Conservation (phyloP, 2,329 filamentous ascomycete genomes). For the Domatiomyces catenatus region DNA sequence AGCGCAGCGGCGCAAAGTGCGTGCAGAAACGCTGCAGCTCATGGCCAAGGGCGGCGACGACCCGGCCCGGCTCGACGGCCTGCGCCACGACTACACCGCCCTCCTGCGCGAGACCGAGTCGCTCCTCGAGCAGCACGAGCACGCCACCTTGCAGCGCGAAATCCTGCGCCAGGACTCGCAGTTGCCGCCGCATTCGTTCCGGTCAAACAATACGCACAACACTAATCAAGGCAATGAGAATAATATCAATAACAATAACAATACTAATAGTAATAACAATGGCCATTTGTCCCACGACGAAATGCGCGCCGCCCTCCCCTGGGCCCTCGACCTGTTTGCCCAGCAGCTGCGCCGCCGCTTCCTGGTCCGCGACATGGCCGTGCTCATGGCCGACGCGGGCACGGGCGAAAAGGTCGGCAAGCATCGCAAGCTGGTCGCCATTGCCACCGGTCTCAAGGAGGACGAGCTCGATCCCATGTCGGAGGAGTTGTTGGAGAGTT, state of each 20-base stretch:
- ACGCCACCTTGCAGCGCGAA: slow-evolving; percentile 21
- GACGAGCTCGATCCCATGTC: slow-evolving; percentile 34
- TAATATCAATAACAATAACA: not conserved
- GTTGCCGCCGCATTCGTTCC: slow-evolving; percentile 15
- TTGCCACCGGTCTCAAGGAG: slow-evolving; percentile 33
- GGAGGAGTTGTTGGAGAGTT: slow-evolving; percentile 29
- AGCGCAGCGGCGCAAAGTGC: slow-evolving; percentile 29
- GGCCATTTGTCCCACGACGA: slow-evolving; percentile 19
- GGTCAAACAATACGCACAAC: slow-evolving; percentile 6
- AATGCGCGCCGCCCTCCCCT: slow-evolving; percentile 22
- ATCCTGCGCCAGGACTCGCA: slow-evolving; percentile 18
- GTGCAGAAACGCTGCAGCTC: slow-evolving; percentile 25
- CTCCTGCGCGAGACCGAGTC: slow-evolving; percentile 26
- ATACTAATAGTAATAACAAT: not conserved
- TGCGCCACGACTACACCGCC: slow-evolving; percentile 26
- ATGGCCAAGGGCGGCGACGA: slow-evolving; percentile 21
- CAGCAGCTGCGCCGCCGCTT: slow-evolving; percentile 23
- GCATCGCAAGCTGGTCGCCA: slow-evolving; percentile 31
- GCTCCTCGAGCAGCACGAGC: slow-evolving; percentile 30
- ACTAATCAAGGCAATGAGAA: no score
- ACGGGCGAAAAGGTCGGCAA: slow-evolving; percentile 32
- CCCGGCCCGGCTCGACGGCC: slow-evolving; percentile 22
- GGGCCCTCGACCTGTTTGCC: slow-evolving; percentile 26
- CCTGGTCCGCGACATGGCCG: slow-evolving; percentile 14
- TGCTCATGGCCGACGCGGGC: slow-evolving; percentile 24